phyloP scores from a whole-genome alignment of 2,329 filamentous ascomycete genomes.

The Botrytis hyacinthi region DNA sequence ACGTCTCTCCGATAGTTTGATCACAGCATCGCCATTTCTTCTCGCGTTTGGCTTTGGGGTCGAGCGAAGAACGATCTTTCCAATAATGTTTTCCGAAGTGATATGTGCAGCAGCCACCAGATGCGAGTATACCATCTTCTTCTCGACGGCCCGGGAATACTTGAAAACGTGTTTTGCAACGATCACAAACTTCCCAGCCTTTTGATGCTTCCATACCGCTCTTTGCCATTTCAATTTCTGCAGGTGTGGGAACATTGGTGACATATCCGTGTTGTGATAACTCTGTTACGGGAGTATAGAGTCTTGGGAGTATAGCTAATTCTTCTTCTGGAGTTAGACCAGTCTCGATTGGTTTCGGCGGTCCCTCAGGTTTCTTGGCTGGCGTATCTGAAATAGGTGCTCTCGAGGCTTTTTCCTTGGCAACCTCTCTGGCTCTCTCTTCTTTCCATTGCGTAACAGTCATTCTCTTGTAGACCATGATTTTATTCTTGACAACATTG shows the following conservation, averaged over 20 bases:
- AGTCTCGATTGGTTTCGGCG: conserved; percentile 60
- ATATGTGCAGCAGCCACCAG: conserved; percentile 74
- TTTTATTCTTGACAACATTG: conserved; percentile 79
- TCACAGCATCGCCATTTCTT: conserved; percentile 77
- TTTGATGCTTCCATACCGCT: conserved; percentile 63
- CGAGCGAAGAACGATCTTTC: conserved; percentile 50
- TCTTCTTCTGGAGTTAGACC: conserved; percentile 69
- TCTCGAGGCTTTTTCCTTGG: conserved; percentile 35
- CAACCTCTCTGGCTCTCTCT: conserved; percentile 51
- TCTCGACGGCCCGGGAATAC: conserved; percentile 83
- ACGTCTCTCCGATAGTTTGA: conserved; percentile 66
- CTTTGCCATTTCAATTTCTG: conserved; percentile 64
- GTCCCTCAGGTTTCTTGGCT: conserved; percentile 39
- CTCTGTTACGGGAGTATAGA: conserved; percentile 62
- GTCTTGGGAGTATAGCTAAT: conserved; percentile 57
- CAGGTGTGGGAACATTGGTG: conserved; percentile 59
- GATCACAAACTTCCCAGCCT: conserved; percentile 86
- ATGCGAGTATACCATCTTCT: conserved; percentile 71
- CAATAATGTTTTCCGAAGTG: conserved; percentile 73
- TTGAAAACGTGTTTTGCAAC: conserved; percentile 82
- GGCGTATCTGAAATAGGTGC: conserved; percentile 36
- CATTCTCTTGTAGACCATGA: conserved; percentile 77
- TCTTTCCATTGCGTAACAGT: conserved; percentile 67
- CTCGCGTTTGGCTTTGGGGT: conserved; percentile 54
- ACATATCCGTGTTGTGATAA: conserved; percentile 77